These are phyloP conservation scores for Polygonum maritimum DNA, from an alignment of 148 eudicot genomes.

Conservation along the genomic window DNA sequence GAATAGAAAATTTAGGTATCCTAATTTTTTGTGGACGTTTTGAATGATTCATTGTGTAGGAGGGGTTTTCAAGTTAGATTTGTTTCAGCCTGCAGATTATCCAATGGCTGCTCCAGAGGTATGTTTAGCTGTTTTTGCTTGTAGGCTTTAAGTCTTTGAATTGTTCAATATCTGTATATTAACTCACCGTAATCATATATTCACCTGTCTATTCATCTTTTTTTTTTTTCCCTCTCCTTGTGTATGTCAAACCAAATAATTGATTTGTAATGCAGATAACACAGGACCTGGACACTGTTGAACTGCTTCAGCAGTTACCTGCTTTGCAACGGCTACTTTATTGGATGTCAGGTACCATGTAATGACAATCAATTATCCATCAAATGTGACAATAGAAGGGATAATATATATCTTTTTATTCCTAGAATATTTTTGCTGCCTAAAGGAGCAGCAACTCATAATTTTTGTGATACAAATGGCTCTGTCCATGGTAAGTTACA, in stretches of 20 bases:
- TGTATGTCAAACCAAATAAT: not conserved
- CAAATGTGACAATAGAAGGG: not conserved
- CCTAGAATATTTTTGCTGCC: constrained; percentile 51
- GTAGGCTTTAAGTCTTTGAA: too few species aligned
- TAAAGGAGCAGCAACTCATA: constrained; percentile 86
- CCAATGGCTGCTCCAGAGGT: too few species aligned
- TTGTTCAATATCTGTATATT: too few species aligned
- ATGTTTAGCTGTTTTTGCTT: too few species aligned
- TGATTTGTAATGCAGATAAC: constrained; percentile 53
- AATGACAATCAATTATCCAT: not conserved
- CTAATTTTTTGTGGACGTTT: too few species aligned
- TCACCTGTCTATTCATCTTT: too few species aligned
- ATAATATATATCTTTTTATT: not conserved
- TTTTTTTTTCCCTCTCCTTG: too few species aligned
- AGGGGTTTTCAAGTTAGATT: too few species aligned
- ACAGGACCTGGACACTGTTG: constrained; percentile 76
- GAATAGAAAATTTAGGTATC: too few species aligned
- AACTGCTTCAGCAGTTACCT: constrained; percentile 83
- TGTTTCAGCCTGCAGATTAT: too few species aligned
- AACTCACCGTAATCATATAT: too few species aligned
- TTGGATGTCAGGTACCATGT: constrained; percentile 78
- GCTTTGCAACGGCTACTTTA: constrained; percentile 76
- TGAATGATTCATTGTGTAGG: too few species aligned
- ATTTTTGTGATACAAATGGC: constrained; percentile 84
- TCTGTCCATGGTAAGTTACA: constrained; percentile 66